Evolutionary conservation across 306 rosid genomes (phyloP).

Genomic region (Myrica gale): DNA sequence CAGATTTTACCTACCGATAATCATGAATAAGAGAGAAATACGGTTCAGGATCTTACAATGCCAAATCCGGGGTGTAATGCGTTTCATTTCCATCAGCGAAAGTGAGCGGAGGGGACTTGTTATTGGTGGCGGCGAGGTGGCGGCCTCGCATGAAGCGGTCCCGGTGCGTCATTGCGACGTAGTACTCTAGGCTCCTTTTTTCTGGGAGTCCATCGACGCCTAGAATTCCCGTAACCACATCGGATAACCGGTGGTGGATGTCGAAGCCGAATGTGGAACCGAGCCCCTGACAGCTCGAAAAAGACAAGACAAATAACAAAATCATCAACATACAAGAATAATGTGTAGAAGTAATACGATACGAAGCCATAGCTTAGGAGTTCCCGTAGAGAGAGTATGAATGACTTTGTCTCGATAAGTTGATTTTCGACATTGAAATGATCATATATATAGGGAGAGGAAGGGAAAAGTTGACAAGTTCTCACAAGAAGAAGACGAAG

Average conservation of each 20-base stretch:
- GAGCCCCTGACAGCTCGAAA: constrained; percentile 12
- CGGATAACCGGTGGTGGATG: constrained; percentile 73
- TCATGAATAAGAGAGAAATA: too few relatives aligned
- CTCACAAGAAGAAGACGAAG: too few relatives aligned
- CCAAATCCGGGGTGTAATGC: constrained; percentile 30
- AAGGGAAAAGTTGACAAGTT: too few relatives aligned
- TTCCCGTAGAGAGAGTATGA: too few relatives aligned
- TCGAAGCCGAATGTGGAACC: constrained; percentile 52
- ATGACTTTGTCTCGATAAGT: too few relatives aligned
- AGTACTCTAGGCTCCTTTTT: constrained; percentile 58
- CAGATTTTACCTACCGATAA: too few relatives aligned
- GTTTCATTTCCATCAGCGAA: constrained; percentile 59
- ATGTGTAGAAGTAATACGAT: too few relatives aligned
- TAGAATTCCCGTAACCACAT: constrained; percentile 62
- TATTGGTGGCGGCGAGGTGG: constrained; percentile 37
- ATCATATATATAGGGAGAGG: too few relatives aligned
- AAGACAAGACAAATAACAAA: constrained; percentile 27
- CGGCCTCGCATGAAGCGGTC: constrained; percentile 66
- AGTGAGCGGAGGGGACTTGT: constrained; percentile 34
- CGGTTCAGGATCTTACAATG: constrained; percentile 46
- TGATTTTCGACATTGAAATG: too few relatives aligned
- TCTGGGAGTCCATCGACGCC: constrained; percentile 47
- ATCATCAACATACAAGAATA: neutral
- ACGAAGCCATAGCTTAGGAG: too few relatives aligned
- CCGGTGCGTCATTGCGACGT: constrained; percentile 61